Evolutionary conservation across 176 grass and related monocot genomes (phyloP).

Genomic region (Triticum dicoccoides): DNA sequence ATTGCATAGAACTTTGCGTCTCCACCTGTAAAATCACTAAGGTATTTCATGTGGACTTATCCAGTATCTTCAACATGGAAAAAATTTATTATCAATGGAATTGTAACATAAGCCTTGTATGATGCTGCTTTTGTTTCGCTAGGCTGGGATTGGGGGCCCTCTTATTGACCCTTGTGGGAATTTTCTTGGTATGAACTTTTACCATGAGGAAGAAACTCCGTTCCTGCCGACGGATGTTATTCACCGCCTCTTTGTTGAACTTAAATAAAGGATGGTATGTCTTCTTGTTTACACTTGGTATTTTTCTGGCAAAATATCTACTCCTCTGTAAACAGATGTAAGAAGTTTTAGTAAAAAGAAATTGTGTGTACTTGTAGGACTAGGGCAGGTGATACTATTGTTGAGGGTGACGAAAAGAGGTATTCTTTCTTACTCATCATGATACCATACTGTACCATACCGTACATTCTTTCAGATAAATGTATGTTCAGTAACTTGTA

Average conservation of each 20-base stretch:
- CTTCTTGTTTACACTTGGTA: not conserved
- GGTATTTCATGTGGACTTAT: not conserved
- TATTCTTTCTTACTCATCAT: not conserved
- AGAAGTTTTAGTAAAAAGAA: too few species aligned
- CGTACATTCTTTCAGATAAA: not conserved
- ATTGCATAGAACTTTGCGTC: not conserved
- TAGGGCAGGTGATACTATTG: not conserved
- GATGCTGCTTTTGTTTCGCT: not conserved
- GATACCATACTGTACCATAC: not conserved
- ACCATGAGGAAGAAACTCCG: not conserved
- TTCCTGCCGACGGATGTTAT: not conserved
- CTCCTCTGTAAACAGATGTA: too few species aligned
- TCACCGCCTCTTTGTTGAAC: not conserved
- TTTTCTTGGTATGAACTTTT: conserved; percentile 9
- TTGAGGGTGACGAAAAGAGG: not conserved
- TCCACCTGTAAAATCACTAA: conserved; percentile 1
- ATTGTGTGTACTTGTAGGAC: not conserved
- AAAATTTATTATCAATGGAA: not conserved
- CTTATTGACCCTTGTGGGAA: not conserved
- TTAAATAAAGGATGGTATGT: not conserved
- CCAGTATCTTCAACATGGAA: not conserved
- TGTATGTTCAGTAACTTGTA: not conserved
- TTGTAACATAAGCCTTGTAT: not conserved
- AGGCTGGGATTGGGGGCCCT: not conserved
- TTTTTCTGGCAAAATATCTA: too few species aligned